Evolutionary conservation across 2,329 filamentous ascomycete species (phyloP).

Genomic region (Coniochaeta sp.): DNA sequence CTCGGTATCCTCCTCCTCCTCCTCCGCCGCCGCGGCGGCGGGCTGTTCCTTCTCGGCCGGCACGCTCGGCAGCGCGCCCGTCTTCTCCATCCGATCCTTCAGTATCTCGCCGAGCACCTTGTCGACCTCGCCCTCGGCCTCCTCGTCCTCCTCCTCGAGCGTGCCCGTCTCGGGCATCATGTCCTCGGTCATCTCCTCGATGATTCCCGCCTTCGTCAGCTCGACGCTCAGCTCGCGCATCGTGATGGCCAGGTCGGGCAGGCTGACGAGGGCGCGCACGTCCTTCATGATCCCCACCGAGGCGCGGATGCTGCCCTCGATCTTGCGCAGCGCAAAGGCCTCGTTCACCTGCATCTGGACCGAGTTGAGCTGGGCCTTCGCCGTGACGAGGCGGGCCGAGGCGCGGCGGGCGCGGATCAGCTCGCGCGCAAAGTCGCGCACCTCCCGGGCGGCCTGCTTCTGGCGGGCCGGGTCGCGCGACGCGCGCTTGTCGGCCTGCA

Average conservation of each 20-base stretch:
- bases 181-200: conserved; percentile 95
- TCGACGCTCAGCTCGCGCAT: conserved; percentile 86
- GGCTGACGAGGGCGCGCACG: conserved; percentile 74
- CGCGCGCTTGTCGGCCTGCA: conserved; percentile 73
- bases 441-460: conserved; percentile 73
- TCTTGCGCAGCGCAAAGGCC: conserved; percentile 90
- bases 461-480: conserved; percentile 73
- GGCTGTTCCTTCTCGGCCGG: conserved; percentile 45
- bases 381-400: conserved; percentile 66
- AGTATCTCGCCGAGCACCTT: conserved; percentile 88
- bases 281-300: conserved; percentile 95
- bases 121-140: conserved; percentile 76
- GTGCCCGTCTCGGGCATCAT: conserved; percentile 67
- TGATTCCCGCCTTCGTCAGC: conserved; percentile 89
- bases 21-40: conserved; percentile 51
- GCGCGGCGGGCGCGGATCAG: conserved; percentile 77
- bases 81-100: conserved; percentile 69
- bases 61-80: conserved; percentile 44
- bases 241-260: conserved; percentile 81
- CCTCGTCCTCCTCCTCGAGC: conserved; percentile 68
- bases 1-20: conserved; percentile 81
- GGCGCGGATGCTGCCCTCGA: conserved; percentile 82
- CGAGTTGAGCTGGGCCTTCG: conserved; percentile 83
- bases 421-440: conserved; percentile 82
- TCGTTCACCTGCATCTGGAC: conserved; percentile 98